These are phyloP conservation scores for Paraurostyla sp. DNA, from an alignment of 73 alveolate species.

Conservation along the genomic window DNA sequence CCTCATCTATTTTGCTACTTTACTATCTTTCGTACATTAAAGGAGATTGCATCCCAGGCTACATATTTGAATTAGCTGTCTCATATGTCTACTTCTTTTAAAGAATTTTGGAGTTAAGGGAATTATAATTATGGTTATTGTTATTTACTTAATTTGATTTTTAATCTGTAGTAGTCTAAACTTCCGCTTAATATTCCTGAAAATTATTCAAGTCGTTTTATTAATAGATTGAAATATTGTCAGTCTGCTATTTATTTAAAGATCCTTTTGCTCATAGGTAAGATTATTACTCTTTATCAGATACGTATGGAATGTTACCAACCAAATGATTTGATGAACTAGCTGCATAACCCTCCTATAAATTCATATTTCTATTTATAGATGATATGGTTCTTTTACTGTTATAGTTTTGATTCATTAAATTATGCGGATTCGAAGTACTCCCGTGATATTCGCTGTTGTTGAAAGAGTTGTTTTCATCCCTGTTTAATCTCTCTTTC, in stretches of 20 bases:
- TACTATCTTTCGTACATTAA: too few species aligned
- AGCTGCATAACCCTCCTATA: background rate
- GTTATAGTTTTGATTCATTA: background rate
- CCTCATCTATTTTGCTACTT: too few species aligned
- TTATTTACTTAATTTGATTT: too few species aligned
- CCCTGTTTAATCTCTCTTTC: background rate
- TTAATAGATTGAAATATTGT: too few species aligned
- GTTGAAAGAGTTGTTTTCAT: background rate
- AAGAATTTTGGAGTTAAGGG: too few species aligned
- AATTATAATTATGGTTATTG: too few species aligned
- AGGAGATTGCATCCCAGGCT: too few species aligned
- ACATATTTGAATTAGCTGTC: too few species aligned
- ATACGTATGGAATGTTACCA: slow-evolving; percentile 11
- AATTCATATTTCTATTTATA: background rate
- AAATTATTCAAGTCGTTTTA: too few species aligned
- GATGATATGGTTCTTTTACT: background rate
- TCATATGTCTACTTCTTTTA: too few species aligned
- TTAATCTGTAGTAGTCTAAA: too few species aligned
- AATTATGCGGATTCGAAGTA: background rate
- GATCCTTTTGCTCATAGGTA: slow-evolving; percentile 33
- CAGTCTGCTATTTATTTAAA: background rate
- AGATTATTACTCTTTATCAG: slow-evolving; percentile 36
- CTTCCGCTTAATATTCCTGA: too few species aligned
- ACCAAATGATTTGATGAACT: background rate
- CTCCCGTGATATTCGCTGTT: background rate